These are phyloP conservation scores for Gloeostereum incarnatum DNA, from an alignment of 768 basidiomycete genomes.

Conservation along the genomic window DNA sequence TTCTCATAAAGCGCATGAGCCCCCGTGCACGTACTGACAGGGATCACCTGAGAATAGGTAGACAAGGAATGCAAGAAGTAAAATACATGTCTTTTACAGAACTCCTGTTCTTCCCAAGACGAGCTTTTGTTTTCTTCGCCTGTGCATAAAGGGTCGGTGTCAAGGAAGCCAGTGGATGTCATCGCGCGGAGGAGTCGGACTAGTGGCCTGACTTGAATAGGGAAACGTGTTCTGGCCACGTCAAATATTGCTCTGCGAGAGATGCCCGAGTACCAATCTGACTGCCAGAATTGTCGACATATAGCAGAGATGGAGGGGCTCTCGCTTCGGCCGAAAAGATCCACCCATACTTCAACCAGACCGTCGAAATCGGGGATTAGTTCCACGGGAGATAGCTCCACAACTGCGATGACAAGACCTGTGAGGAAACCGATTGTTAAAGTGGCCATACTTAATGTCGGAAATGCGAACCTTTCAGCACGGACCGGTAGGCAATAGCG, in stretches of 20 bases:
- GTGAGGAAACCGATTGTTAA: conserved; percentile 4
- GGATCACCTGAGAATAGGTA: conserved; percentile 69
- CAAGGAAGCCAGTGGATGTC: conserved; percentile 68
- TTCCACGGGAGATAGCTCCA: conserved; percentile 70
- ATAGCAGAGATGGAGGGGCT: conserved; percentile 57
- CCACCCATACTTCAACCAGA: conserved; percentile 70
- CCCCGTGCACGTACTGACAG: conserved; percentile 50
- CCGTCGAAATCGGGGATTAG: conserved; percentile 66
- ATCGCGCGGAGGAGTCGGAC: conserved; percentile 67
- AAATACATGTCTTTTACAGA: conserved; percentile 64
- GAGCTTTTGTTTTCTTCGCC: conserved; percentile 29
- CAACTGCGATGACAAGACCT: conserved; percentile 72
- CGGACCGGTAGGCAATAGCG: conserved; percentile 69
- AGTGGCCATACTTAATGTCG: not conserved
- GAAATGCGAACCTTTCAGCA: conserved; percentile 62
- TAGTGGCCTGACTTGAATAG: conserved; percentile 64
- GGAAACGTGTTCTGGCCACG: conserved; percentile 75
- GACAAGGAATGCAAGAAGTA: conserved; percentile 66
- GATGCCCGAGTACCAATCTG: conserved; percentile 58
- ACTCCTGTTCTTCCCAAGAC: conserved; percentile 40
- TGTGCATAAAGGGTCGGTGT: conserved; percentile 58
- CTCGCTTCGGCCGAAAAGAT: conserved; percentile 71
- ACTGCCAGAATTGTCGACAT: conserved; percentile 76
- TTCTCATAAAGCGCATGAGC: conserved; percentile 67
- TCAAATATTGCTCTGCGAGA: conserved; percentile 77